These are phyloP conservation scores for Volvox carteri DNA, from an alignment of 163 green algal species.

Conservation along the genomic window DNA sequence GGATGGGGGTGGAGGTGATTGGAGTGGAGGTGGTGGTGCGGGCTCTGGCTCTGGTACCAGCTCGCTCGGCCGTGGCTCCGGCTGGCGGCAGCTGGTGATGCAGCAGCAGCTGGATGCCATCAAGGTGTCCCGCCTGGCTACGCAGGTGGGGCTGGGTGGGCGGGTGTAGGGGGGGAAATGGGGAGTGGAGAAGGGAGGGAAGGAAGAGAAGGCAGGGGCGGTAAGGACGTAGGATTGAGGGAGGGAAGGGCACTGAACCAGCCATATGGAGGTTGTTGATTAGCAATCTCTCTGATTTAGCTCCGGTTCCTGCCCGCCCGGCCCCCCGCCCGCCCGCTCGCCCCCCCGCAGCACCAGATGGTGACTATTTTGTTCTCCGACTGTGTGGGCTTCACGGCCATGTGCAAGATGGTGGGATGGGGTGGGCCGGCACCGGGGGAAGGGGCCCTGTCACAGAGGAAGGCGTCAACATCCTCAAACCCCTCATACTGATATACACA, in stretches of 20 bases:
- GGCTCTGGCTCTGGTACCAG: not conserved
- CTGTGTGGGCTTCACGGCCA: slow-evolving; percentile 29
- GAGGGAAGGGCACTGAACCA: too few relatives aligned
- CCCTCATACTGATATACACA: too few relatives aligned
- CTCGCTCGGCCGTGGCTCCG: not conserved
- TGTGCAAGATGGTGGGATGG: slow-evolving; percentile 20
- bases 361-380: slow-evolving; percentile 53
- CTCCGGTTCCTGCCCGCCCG: not conserved
- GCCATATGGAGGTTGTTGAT: too few relatives aligned
- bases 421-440: too few relatives aligned
- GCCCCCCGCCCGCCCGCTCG: not conserved
- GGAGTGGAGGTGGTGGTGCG: not conserved
- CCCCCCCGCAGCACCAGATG: slow-evolving; percentile 29
- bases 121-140: slow-evolving; percentile 45
- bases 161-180: not conserved
- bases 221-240: too few relatives aligned
- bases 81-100: slow-evolving; percentile 17
- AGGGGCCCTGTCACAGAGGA: too few relatives aligned
- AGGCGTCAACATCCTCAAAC: too few relatives aligned
- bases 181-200: too few relatives aligned
- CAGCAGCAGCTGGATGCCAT: not conserved
- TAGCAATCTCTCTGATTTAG: too few relatives aligned
- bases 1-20: not conserved
- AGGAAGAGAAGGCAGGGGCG: too few relatives aligned
- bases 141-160: not conserved